phyloP scores from a whole-genome alignment of 306 rosid genomes.

The Rosa multiflora region DNA sequence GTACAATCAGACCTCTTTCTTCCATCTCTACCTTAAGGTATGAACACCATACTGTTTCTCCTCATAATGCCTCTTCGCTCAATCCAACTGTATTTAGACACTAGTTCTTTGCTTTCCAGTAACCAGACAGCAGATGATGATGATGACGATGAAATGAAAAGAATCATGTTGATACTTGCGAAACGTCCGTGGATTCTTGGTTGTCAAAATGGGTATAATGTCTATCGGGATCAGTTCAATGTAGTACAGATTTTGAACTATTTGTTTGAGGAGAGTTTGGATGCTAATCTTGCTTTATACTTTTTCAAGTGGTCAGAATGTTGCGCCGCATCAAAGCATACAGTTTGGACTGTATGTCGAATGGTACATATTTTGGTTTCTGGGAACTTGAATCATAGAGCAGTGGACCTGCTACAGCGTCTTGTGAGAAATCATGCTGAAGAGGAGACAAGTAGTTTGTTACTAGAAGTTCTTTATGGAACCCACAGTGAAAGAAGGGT shows the following conservation, averaged over 20 bases:
- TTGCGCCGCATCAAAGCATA: constrained; percentile 24
- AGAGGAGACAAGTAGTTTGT: constrained; percentile 15
- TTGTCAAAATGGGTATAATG: constrained; percentile 15
- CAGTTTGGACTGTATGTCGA: constrained; percentile 23
- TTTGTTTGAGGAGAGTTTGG: constrained; percentile 36
- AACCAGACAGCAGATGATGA: constrained; percentile 3
- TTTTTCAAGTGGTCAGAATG: constrained; percentile 38
- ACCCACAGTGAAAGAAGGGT: constrained; percentile 24
- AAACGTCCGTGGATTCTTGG: constrained; percentile 30
- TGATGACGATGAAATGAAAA: constrained; percentile 19
- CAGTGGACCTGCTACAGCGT: constrained; percentile 29
- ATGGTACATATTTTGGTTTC: constrained; percentile 41
- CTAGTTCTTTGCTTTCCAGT: background rate
- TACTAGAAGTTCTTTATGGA: constrained; percentile 18
- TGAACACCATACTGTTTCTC: constrained; percentile 14
- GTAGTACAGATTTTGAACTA: constrained; percentile 23
- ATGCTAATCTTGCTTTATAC: constrained; percentile 30
- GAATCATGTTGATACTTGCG: constrained; percentile 23
- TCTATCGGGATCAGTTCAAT: constrained; percentile 11
- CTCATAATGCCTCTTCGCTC: background rate
- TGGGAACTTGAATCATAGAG: constrained; percentile 42
- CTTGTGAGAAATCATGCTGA: constrained; percentile 23
- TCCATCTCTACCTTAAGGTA: constrained; percentile 15
- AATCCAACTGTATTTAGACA: background rate
- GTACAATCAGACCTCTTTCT: constrained; percentile 16